Evolutionary conservation across 148 eudicot species (phyloP), one percentile per base, ranked within the genome.

Genomic region (Camellia lanceoleosa): DNA sequence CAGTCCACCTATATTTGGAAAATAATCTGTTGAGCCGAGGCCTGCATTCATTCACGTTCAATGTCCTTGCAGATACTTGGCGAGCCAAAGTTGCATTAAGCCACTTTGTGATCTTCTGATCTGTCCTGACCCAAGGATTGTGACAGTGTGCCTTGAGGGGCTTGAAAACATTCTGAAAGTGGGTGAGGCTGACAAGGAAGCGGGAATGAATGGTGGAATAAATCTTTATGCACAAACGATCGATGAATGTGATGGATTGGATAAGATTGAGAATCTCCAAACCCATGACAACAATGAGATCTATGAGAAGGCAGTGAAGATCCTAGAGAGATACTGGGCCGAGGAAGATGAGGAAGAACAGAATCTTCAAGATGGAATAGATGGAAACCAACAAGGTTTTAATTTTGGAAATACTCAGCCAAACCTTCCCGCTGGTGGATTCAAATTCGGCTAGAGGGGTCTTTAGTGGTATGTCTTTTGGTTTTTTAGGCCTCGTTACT

Each of bases 241-340:
- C 19, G 83, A 81, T 11, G 79, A 81, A 64, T 75, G 74, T 75
- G 83, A 81, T n/a, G 83, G 83, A 75, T 66, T 81, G 67, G 83
- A 81, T 38, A 81, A 81, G 78, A 81, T 81, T 20, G 83, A 81
- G 79, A 67, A 66, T 69, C 83, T 81, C 42, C 83, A 81, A 46
- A 74, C 79, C 73, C 83, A 81, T 3, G 83, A 81, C 67, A 81
- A 81, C 79, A 76, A 80, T 18, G 82, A 80, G 77, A 80, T 80
- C 51, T 80, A 80, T 30, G 82, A 79, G 77, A 79, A 79, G 77
- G 83, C 78, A n/a, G 83, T 80, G 54, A 80, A 80, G 83, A 75
- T 81, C 38, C 56, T 81, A 4, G 83, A 81, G 78, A 81, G 79
- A 67, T 81, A 81, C 46, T 81, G 83, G 83, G 73, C 73, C 3